Conservation (phyloP, 306 rosid genomes). For the Pyrus pyrifolia region DNA sequence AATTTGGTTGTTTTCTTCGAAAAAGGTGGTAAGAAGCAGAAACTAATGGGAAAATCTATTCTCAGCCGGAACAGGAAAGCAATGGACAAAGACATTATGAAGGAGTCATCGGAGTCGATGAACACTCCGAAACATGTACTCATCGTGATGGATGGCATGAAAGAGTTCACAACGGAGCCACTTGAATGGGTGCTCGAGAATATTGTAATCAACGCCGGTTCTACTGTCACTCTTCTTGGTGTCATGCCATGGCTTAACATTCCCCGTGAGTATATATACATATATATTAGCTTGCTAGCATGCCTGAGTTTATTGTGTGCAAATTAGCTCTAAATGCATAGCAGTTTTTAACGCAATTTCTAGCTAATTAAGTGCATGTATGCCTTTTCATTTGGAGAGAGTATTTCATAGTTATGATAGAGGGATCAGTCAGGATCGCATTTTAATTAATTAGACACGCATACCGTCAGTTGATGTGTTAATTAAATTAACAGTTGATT, state of each 20-base stretch:
- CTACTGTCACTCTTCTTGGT: constrained; percentile 45
- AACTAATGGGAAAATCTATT: neutral
- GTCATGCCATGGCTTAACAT: constrained; percentile 62
- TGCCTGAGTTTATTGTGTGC: neutral
- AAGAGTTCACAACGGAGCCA: constrained; percentile 38
- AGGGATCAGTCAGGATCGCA: neutral
- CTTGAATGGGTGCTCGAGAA: constrained; percentile 47
- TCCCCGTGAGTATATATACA: constrained; percentile 22
- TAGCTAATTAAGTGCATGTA: neutral
- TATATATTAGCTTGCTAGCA: neutral
- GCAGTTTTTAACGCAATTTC: neutral
- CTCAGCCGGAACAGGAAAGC: neutral
- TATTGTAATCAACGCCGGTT: constrained; percentile 23
- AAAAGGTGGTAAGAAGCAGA: neutral
- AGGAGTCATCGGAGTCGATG: constrained; percentile 14
- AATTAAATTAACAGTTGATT: neutral
- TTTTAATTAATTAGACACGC: neutral
- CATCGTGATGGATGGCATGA: constrained; percentile 53
- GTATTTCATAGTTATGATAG: neutral
- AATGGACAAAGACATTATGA: constrained; percentile 6
- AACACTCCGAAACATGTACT: constrained; percentile 28
- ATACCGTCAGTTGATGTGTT: neutral
- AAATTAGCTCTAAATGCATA: neutral
- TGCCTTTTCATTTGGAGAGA: neutral
- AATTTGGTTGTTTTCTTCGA: neutral